phyloP scores from a whole-genome alignment of 2,329 filamentous ascomycete species.

The Colletotrichum tanaceti region DNA sequence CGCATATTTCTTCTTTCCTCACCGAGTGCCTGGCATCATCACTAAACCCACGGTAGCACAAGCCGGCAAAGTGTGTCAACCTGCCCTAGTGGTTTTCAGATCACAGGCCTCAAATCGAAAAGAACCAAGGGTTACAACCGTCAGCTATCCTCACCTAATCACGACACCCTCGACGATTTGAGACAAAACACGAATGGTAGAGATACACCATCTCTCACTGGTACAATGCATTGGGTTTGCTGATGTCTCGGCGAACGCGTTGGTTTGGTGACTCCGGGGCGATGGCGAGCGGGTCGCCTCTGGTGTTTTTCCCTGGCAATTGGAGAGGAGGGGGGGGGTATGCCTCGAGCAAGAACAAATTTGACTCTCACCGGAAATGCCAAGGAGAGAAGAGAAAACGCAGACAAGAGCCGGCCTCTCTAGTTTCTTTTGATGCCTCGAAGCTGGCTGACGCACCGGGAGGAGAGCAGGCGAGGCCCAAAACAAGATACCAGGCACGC shows the following conservation, averaged over 20 bases:
- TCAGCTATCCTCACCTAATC: not conserved
- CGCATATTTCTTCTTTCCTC: conserved; percentile 18
- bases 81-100: not conserved
- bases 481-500: conserved; percentile 10
- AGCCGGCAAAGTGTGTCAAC: not conserved
- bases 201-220: not conserved
- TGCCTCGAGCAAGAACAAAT: not conserved
- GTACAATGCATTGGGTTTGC: not conserved
- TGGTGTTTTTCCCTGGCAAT: not conserved
- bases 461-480: not conserved
- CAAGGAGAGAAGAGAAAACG: conserved; percentile 32
- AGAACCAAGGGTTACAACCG: not conserved
- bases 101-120: not conserved
- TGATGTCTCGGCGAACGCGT: not conserved
- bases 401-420: not conserved
- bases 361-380: not conserved
- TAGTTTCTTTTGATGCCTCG: conserved; percentile 13
- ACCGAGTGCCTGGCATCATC: conserved; percentile 13
- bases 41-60: conserved; percentile 2
- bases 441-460: not conserved
- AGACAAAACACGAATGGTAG: not conserved
- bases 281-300: not conserved
- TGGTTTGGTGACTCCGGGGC: not conserved
- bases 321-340: too few species aligned
- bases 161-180: not conserved